Percentiles rank a stretch among this genome's conserved stretches.
Conservation (phyloP, 2,329 filamentous ascomycete species). For the Talaromyces rugulosus region DNA sequence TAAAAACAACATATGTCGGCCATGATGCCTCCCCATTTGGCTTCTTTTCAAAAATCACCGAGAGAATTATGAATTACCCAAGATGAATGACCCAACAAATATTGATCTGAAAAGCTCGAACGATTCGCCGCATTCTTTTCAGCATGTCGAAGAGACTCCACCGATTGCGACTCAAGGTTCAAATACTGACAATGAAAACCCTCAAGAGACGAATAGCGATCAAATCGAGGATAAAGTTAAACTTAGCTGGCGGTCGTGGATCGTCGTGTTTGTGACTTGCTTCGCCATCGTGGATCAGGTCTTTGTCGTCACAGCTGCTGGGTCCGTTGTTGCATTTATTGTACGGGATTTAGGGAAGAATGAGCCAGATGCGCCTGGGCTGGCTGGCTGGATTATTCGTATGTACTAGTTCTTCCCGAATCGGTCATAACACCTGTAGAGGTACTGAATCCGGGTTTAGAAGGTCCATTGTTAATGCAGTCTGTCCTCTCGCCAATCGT, state of each 20-base stretch:
- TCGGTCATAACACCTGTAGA: background rate
- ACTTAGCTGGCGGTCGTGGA: slow-evolving; percentile 9
- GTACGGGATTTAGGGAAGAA: slow-evolving; percentile 6
- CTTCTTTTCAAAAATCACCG: background rate
- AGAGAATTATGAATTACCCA: background rate
- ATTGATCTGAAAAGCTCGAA: background rate
- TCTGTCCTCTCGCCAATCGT: slow-evolving; percentile 8
- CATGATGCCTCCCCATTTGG: background rate
- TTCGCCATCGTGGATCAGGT: slow-evolving; percentile 10
- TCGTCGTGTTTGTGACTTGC: slow-evolving; percentile 6
- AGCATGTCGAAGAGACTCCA: background rate
- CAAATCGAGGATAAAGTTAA: background rate
- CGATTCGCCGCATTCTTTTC: background rate
- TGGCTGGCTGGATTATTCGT: slow-evolving; percentile 11
- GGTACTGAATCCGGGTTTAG: background rate
- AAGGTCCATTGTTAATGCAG: slow-evolving; percentile 9
- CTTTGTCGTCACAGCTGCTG: slow-evolving; percentile 11
- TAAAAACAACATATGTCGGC: background rate
- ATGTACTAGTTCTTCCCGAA: background rate
- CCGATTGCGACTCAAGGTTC: background rate
- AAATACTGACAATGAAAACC: background rate
- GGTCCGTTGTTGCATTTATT: slow-evolving; percentile 8
- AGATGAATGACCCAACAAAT: background rate
- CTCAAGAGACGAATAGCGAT: background rate
- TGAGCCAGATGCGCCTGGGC: background rate